Evolutionary conservation across 345 rosid species (phyloP).

Genomic region (Euphorbia tirucalli): DNA sequence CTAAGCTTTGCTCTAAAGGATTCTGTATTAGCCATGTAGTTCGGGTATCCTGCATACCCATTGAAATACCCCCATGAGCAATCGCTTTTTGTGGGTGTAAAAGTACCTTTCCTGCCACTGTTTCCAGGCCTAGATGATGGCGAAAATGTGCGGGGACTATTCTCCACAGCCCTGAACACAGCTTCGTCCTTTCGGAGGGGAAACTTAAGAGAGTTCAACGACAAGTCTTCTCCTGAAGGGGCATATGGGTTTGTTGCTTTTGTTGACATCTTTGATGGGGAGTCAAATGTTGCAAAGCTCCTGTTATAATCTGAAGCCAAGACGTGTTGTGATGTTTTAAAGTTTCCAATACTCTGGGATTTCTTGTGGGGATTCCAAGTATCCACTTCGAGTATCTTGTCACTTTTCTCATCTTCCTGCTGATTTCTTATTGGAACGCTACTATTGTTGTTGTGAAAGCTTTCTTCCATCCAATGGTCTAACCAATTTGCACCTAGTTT

Average conservation of each 20-base stretch:
- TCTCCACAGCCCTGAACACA: slow-evolving; percentile 10
- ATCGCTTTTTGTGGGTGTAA: slow-evolving; percentile 33
- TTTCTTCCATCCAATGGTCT: slow-evolving; percentile 81
- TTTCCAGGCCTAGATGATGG: slow-evolving; percentile 30
- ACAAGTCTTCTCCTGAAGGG: slow-evolving; percentile 14
- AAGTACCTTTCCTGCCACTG: slow-evolving; percentile 21
- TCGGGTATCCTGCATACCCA: slow-evolving; percentile 29
- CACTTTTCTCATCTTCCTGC: slow-evolving; percentile 28
- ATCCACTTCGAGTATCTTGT: slow-evolving; percentile 39
- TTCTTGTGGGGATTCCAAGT: slow-evolving; percentile 83
- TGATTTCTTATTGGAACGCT: slow-evolving; percentile 25
- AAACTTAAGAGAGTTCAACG: slow-evolving; percentile 13
- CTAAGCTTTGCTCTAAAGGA: slow-evolving; percentile 48
- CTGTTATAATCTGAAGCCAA: slow-evolving; percentile 19
- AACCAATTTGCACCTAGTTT: slow-evolving; percentile 56
- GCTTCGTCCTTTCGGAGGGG: slow-evolving; percentile 22
- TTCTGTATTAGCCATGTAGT: slow-evolving; percentile 41
- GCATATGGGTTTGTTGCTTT: slow-evolving; percentile 15
- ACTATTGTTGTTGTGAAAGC: slow-evolving; percentile 35
- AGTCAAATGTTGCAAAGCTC: slow-evolving; percentile 14
- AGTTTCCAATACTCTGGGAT: slow-evolving; percentile 30
- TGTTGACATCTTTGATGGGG: slow-evolving; percentile 17
- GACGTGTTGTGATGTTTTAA: slow-evolving; percentile 22
- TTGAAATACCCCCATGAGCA: slow-evolving; percentile 29
- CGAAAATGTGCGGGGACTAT: slow-evolving; percentile 17